Base-by-base conservation (phyloP, 176 grass and related monocot genomes). In the Eragrostis curvula region DNA sequence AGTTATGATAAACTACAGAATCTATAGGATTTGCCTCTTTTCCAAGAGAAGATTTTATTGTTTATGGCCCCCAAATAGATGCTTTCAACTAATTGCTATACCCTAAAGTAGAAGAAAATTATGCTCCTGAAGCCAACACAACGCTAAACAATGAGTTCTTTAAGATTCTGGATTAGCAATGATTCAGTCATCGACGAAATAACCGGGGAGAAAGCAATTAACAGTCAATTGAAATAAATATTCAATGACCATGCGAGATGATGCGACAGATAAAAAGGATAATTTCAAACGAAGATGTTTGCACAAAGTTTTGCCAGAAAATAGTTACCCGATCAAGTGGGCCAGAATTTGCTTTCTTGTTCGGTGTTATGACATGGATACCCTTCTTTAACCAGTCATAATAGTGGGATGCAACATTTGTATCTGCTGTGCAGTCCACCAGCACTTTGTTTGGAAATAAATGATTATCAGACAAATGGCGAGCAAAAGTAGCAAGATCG, bases 271-370 rank as follows among this genome's bases (percentile, higher is more conserved):
- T 62, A 23, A 61, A 43, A 52, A 40, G 3, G 23, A 36, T 25
- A 68, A 60, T 68, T 61, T 69, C 28, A 59, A 49, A 56, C 21
- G 64, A 73, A 27, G 6, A 15, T 52, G 0, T 53, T 52, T 70
- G 24, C 48, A 79, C 18, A 72, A 79, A 73, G 17, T 45, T 71
- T 63, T 27, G 66, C 32, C 36, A 85, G 27, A 61, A 88, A 69
- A 74, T 71, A 81, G 49, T 74, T 91, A 95, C 96, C 88, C 63
- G 78, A 72, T 98, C 92, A 93, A 98, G 96, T 75, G 96, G 96
- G 5, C 96, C 96, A 12, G 96, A 95, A 83, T 98, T 98, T 61
- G 92, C 96, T 80, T 95, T 98, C 87, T 98, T 98, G 86, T 98
- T 98, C 5, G 95, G 96, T 9, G 96, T 98, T 30, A 98, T 87